Base-by-base conservation (phyloP, 1,284 basidiomycete genomes). In the Ganoderma lucidum region DNA sequence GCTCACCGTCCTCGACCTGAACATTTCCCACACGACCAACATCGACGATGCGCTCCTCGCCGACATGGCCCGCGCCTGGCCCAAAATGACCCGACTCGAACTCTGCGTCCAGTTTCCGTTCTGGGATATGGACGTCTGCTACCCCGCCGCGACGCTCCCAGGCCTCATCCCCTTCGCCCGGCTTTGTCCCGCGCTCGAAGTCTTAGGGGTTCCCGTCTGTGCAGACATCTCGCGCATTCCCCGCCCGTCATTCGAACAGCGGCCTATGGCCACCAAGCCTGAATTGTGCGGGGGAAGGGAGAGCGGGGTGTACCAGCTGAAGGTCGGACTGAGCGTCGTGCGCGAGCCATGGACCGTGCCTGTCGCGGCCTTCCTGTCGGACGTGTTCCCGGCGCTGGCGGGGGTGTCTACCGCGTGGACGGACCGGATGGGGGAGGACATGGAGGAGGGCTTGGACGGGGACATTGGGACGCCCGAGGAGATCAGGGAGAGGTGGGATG, bases 21-120 rank as follows among this genome's bases (percentile, higher is more conserved):
- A 55, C 30, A 32, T 55, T 8, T 2, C n/a, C 2, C 30, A 32
- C 14, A 17, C 14, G 15, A 5, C 10, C 53, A 8, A 28, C 30
- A 14, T 70, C 35, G 63, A 67, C 39, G 42, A 70, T 35, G 44
- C n/a, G 15, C n/a, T 67, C 65, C 19, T 70, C 23, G 19, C 28
- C 41, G 69, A 64, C 58, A 53, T 67, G 19, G 65, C 64, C 12
- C 56, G 32, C 6, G 41, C 65, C 15, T 70, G 69, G 51, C 62
- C 62, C 17, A 8, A 44, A 9, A 56, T 64, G 32, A 17, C 19
- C 17, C 35, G 23, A 10, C 55, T 45, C 37, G 10, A 14, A 2
- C 30, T 51, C 48, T 23, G 48, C n/a, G 19, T 51, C 19, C 6
- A 51, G 9, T 8, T 10, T 8, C 48, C 48, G 6, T 12, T 6